These are phyloP conservation scores for Platanthera zijinensis DNA, from an alignment of 106 monocot species.

Conservation along the genomic window DNA sequence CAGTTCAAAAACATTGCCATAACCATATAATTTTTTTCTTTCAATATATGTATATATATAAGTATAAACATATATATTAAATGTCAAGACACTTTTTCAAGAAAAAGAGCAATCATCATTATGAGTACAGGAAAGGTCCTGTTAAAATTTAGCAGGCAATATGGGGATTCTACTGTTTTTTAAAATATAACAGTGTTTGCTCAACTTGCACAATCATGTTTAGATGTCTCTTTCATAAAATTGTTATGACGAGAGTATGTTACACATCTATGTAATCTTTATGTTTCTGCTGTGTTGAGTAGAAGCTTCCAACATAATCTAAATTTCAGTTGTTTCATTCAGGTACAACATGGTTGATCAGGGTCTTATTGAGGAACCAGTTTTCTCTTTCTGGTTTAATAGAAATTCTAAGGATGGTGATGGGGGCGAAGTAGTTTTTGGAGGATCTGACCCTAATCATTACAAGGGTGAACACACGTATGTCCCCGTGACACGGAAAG, in stretches of 20 bases:
- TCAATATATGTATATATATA: no score
- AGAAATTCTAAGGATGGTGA: constrained; percentile 60
- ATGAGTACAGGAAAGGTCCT: neutral
- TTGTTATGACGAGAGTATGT: neutral
- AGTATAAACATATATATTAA: no score
- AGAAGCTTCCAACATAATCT: neutral
- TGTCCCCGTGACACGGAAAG: constrained; percentile 85
- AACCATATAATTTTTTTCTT: no score
- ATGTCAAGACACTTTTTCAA: neutral
- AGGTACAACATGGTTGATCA: constrained; percentile 86
- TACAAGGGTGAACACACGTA: constrained; percentile 81
- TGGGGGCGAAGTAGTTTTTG: constrained; percentile 93
- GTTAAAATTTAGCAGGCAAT: neutral
- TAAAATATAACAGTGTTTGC: neutral
- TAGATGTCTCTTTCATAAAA: neutral
- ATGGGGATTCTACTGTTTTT: neutral
- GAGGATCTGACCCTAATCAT: constrained; percentile 76
- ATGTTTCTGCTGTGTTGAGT: neutral
- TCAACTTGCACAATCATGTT: neutral
- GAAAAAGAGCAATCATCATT: neutral
- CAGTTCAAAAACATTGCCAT: no score
- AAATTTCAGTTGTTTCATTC: neutral
- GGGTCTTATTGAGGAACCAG: constrained; percentile 66
- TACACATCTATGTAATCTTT: neutral
- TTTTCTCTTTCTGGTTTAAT: constrained; percentile 98